phyloP scores from a whole-genome alignment of 371 early-diverging fungal genomes.

The Mucor piriformis region DNA sequence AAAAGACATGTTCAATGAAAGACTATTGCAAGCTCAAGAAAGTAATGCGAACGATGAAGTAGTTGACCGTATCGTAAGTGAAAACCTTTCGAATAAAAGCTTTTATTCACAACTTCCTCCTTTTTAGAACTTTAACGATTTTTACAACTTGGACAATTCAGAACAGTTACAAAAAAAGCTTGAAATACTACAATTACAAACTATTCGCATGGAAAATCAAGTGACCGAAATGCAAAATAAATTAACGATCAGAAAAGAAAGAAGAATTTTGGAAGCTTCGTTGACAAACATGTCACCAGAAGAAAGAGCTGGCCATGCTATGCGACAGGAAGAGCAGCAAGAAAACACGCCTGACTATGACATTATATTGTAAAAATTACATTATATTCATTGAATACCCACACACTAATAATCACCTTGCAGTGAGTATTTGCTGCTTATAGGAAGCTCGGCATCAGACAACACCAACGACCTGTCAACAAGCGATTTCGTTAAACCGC shows the following conservation, averaged over 20 bases:
- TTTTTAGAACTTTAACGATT: slow-evolving; percentile 6
- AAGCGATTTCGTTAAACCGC: slow-evolving; percentile 26
- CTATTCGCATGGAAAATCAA: slow-evolving; percentile 19
- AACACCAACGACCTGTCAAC: slow-evolving; percentile 32
- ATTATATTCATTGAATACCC: neutral
- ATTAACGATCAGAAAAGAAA: slow-evolving; percentile 14
- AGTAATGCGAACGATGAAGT: slow-evolving; percentile 16
- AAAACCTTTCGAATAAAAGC: neutral
- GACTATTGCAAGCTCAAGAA: slow-evolving; percentile 28
- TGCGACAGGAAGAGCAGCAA: slow-evolving; percentile 12
- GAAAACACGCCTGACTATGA: slow-evolving; percentile 11
- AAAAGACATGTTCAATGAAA: slow-evolving; percentile 32
- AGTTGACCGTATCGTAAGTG: slow-evolving; percentile 28
- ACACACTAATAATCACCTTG: neutral
- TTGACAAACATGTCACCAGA: slow-evolving; percentile 44
- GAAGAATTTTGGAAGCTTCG: slow-evolving; percentile 27
- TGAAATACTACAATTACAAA: slow-evolving; percentile 1
- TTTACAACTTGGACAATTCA: slow-evolving; percentile 7
- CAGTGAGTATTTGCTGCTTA: slow-evolving; percentile 41
- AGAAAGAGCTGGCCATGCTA: slow-evolving; percentile 32
- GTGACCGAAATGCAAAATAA: slow-evolving; percentile 19
- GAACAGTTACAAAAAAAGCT: slow-evolving; percentile 21
- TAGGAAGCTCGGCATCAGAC: slow-evolving; percentile 24
- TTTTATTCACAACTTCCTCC: neutral
- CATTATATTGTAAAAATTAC: slow-evolving; percentile 19